phyloP scores from a whole-genome alignment of 2,329 filamentous ascomycete genomes.

The Pseudopithomyces maydicus region DNA sequence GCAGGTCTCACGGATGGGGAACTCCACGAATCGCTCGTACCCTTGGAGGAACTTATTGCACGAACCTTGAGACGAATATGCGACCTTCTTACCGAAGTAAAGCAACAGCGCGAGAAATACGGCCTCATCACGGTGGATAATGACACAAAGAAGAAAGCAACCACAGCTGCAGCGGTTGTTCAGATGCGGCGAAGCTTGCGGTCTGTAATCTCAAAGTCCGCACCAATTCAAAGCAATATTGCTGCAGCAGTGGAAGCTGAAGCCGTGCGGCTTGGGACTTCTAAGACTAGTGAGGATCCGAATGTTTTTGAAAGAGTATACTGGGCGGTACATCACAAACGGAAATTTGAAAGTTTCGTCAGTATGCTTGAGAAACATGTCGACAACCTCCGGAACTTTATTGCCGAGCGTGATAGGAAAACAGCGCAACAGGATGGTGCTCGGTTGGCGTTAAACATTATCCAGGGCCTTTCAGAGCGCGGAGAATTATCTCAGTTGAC shows the following conservation, averaged over 20 bases:
- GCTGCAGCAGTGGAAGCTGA: not conserved
- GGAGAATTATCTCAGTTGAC: not conserved
- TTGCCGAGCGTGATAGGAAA: not conserved
- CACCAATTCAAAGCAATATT: not conserved
- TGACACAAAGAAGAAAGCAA: not conserved
- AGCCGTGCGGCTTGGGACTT: not conserved
- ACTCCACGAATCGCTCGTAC: not conserved
- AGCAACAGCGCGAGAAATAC: not conserved
- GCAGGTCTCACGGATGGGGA: not conserved
- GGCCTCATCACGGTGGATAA: not conserved
- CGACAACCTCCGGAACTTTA: not conserved
- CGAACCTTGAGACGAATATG: conserved; percentile 1
- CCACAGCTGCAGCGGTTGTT: not conserved
- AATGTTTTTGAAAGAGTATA: not conserved
- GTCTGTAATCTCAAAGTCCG: not conserved
- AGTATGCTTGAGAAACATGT: conserved; percentile 2
- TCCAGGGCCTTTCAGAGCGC: conserved; percentile 1
- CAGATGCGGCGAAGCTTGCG: conserved; percentile 6
- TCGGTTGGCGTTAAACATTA: not conserved
- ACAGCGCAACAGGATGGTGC: conserved; percentile 2
- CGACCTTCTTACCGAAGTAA: conserved; percentile 2
- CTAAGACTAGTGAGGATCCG: not conserved
- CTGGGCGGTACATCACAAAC: conserved; percentile 10
- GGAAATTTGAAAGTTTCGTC: conserved; percentile 6
- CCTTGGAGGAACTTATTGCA: conserved; percentile 4